Base-by-base conservation (phyloP, 2,329 filamentous ascomycete genomes). In the Magnaporthales sp. region DNA sequence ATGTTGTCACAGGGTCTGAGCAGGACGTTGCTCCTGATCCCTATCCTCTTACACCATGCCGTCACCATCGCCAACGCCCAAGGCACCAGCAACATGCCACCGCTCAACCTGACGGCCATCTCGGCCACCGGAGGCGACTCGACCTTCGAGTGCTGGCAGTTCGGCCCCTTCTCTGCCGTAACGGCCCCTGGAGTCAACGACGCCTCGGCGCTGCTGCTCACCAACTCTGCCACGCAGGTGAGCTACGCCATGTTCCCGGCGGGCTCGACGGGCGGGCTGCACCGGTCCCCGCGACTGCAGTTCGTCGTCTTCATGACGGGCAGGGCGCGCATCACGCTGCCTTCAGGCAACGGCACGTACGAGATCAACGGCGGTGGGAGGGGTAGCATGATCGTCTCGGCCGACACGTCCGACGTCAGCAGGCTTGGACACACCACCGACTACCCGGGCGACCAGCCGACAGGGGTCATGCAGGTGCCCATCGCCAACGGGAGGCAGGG, bases 121-220 rank as follows among this genome's bases (percentile, higher is more conserved):
- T 71, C 70, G 56, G 76, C 76, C 1, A 70, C 68, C 15, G 72
- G 77, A 65, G 76, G 77, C 65, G 71, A 72, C 5, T 82, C 80
- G 10, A 74, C 74, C 5, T 69, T 83, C 4, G 78, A 82, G 71
- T 83, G 80, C 75, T 83, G 80, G 80, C 76, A 79, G 67, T 69
- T 83, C 8, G 69, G 74, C 3, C 75, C 76, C 13, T 79, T 79
- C 66, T 31, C 68, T 5, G 68, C 68, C 1, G 75, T 77, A 9
- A 66, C 71, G 7, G 66, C 72, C n/a, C 66, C 75, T 7, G 79
- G 78, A 2, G 74, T 73, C 2, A 32, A 71, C 1, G 78, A 79
- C 3, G 68, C 77, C 0, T 66, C 70, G 8, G 66, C 69, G 24
- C 68, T 79, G 2, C 66, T 69, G 15, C 69, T 82, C 6, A 79